Evolutionary conservation across 2,329 filamentous ascomycete species (phyloP), one percentile per base, ranked within the genome.

Genomic region (Pseudovirgaria hyperparasitica): DNA sequence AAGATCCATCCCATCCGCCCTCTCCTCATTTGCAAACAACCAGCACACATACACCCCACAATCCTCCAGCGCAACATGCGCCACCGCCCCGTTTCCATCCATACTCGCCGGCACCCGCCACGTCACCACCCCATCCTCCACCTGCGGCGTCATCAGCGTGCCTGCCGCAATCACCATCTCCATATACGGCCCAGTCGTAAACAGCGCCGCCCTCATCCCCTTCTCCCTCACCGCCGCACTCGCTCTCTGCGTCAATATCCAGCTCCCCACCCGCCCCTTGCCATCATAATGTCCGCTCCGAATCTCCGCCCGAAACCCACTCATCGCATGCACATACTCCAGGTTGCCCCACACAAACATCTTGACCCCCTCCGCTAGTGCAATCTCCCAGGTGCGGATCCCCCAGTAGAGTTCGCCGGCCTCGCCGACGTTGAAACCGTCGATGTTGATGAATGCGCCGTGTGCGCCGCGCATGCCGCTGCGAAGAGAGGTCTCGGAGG

Each of bases 391-490:
- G 5, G 33, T 26, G n/a, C 52, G 42, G 9, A 55, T 50, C 3
- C 42, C 46, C 47, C 46, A 70, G 39, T 53, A 69, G 2, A 57
- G 57, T 40, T 70, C 64, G 0, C 52, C 52, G 38, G 67, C 68
- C 42, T 68, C 64, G 18, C 65, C 66, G 14, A 48, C 48, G 32
- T 64, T 67, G 42, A 67, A 68, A 9, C 63, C 62, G 34, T 70
- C 65, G 22, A 66, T 60, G 38, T 70, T 70, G 25, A 70, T 48
- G 35, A 63, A 70, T 4, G 63, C 63, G n/a, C 57, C 60, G 35
- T 58, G 54, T 24, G 57, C 59, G 5, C 57, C 61, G 7, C 39
- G 37, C 37, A 66, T 62, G 0, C 58, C 61, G 2, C 45, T 41
- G 10, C 60, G 58, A 0, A 69, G 56, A 31, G 52, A 43, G 0